A percentile compares a stretch with the other conserved stretches of the same genome.
phyloP scores from a whole-genome alignment of 2,329 filamentous ascomycete genomes.

The Exophiala xenobiotica region DNA sequence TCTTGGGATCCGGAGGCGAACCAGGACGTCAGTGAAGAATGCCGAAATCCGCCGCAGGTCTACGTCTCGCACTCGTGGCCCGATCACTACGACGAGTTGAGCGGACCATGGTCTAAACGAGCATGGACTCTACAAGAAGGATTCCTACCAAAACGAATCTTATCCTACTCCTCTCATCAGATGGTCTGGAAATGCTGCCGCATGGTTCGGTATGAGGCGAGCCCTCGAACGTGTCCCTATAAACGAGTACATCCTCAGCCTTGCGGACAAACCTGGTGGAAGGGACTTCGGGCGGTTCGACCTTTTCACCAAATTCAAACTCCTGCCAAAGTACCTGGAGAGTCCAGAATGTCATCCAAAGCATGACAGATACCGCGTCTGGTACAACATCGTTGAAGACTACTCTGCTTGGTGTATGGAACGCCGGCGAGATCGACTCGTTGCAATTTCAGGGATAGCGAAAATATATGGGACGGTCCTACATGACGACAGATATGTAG shows the following conservation, averaged over 20 bases:
- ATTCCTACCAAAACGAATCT: neutral
- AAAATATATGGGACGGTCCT: neutral
- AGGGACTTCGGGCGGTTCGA: neutral
- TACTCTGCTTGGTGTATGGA: slow-evolving; percentile 1
- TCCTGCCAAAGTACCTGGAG: slow-evolving; percentile 1
- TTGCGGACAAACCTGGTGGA: neutral
- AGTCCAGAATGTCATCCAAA: neutral
- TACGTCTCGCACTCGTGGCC: slow-evolving; percentile 2
- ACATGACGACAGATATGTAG: neutral
- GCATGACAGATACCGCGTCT: neutral
- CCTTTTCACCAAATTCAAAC: slow-evolving; percentile 3
- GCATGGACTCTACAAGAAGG: slow-evolving; percentile 1
- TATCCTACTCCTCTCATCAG: neutral
- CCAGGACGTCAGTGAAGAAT: neutral
- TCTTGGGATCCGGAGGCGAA: neutral
- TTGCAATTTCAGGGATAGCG: neutral
- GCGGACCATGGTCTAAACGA: neutral
- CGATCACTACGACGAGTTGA: neutral
- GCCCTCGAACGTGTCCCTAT: neutral
- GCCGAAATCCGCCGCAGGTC: neutral
- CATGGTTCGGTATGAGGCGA: neutral
- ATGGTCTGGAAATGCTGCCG: slow-evolving; percentile 1
- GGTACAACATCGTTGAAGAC: neutral
- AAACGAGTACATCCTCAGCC: neutral
- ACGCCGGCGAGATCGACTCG: slow-evolving; percentile 1